Evolutionary conservation across 352 stramenopile species (phyloP).

Genomic region (Pythium aphanidermatum): DNA sequence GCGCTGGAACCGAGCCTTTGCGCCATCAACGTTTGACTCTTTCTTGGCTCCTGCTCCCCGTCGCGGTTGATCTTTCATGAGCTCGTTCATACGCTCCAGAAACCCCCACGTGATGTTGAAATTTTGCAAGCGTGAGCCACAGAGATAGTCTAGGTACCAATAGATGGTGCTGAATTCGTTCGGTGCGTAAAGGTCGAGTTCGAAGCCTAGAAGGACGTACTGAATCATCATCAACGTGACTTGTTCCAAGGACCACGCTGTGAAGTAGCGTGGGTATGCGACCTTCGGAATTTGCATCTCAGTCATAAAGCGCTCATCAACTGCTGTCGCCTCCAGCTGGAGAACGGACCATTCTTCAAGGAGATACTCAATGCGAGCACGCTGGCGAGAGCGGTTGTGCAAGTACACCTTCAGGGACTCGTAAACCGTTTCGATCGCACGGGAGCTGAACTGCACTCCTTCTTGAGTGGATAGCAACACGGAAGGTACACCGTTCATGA

Average conservation of each 20-base stretch:
- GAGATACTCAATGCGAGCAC: conserved; percentile 71
- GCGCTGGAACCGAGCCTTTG: conserved; percentile 55
- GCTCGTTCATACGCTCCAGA: conserved; percentile 74
- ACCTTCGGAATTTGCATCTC: conserved; percentile 85
- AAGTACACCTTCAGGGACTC: conserved; percentile 79
- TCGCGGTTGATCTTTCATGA: conserved; percentile 25
- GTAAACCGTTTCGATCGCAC: conserved; percentile 77
- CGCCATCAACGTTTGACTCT: conserved; percentile 23
- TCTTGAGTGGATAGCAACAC: conserved; percentile 83
- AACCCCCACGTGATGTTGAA: conserved; percentile 76
- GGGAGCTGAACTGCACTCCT: conserved; percentile 67
- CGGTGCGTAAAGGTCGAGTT: conserved; percentile 72
- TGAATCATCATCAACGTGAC: conserved; percentile 71
- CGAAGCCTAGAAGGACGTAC: conserved; percentile 66
- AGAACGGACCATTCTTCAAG: conserved; percentile 77
- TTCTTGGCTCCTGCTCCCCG: conserved; percentile 19
- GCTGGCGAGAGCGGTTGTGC: conserved; percentile 77
- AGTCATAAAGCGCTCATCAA: conserved; percentile 75
- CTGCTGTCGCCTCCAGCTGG: conserved; percentile 56
- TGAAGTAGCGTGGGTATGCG: conserved; percentile 74
- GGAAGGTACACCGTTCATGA: conserved; percentile 71
- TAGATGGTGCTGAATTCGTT: conserved; percentile 70
- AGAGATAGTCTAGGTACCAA: conserved; percentile 85
- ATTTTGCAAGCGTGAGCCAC: conserved; percentile 78
- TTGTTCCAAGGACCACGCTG: conserved; percentile 75